Conservation (phyloP, 2,329 filamentous ascomycete species). For the Aspergillus aculeatinus region DNA sequence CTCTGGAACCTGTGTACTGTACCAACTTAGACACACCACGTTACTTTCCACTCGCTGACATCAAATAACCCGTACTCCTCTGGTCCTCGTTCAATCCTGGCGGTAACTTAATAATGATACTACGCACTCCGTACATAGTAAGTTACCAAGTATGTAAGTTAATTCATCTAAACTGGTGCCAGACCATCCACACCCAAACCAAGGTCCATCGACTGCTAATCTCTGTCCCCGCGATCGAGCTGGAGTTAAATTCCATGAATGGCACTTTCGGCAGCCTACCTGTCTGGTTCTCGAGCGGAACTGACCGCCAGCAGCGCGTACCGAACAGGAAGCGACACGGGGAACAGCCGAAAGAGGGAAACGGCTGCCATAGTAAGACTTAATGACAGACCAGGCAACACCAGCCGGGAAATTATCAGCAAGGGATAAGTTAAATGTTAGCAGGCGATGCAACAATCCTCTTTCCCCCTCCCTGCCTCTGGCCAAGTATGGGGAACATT, state of each 20-base stretch:
- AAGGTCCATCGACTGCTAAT: background rate
- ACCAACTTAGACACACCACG: background rate
- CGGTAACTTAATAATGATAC: background rate
- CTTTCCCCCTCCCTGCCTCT: background rate
- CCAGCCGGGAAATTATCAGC: slow-evolving; percentile 6
- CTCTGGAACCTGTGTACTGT: background rate
- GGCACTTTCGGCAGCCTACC: background rate
- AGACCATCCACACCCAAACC: background rate
- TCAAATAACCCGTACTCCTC: background rate
- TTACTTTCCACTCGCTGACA: background rate
- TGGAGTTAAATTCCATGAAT: background rate
- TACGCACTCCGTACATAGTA: too few relatives aligned
- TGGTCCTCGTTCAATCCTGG: background rate
- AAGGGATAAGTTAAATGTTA: background rate
- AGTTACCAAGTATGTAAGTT: too few relatives aligned
- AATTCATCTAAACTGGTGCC: too few relatives aligned
- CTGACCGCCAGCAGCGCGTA: background rate
- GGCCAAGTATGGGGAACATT: background rate
- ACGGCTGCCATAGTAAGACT: background rate
- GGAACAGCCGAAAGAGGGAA: slow-evolving; percentile 1
- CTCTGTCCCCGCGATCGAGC: background rate
- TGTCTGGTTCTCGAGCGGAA: background rate
- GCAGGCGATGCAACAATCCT: slow-evolving; percentile 1
- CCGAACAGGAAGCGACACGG: background rate
- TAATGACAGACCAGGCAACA: background rate